Percentiles rank a stretch among this genome's conserved stretches.
Conservation (phyloP, 2,329 filamentous ascomycete genomes). For the Fusarium euwallaceae region DNA sequence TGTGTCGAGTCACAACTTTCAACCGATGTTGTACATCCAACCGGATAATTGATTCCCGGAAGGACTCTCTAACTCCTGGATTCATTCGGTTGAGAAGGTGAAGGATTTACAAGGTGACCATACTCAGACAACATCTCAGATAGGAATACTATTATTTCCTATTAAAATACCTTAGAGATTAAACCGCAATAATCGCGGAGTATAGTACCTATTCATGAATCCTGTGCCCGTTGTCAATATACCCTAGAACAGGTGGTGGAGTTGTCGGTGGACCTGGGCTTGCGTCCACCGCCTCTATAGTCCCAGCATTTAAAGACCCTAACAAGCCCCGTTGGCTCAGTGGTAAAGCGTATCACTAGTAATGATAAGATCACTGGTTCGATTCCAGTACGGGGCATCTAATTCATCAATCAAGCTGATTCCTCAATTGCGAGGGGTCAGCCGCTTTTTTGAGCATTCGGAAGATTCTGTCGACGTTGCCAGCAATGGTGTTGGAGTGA, state of each 20-base stretch:
- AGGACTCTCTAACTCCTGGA: too few relatives aligned
- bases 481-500: neutral
- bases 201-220: too few relatives aligned
- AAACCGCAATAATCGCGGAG: too few relatives aligned
- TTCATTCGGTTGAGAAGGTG: neutral
- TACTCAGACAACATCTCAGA: too few relatives aligned
- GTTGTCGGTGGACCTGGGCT: neutral
- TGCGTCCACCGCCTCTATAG: neutral
- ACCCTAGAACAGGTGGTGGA: neutral
- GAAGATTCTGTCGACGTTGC: neutral
- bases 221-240: too few relatives aligned
- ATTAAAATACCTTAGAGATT: too few relatives aligned
- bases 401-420: neutral
- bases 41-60: neutral
- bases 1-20: neutral
- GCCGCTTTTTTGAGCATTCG: neutral
- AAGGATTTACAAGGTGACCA: too few relatives aligned
- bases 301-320: neutral
- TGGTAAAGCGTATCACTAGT: slow-evolving; percentile 33
- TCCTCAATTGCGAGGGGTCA: neutral
- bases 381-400: slow-evolving; percentile 25
- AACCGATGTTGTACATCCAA: neutral
- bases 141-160: too few relatives aligned
- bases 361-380: slow-evolving; percentile 30
- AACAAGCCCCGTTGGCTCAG: slow-evolving; percentile 27